Base-by-base conservation (phyloP, 345 rosid genomes). In the Mercurialis annua region DNA sequence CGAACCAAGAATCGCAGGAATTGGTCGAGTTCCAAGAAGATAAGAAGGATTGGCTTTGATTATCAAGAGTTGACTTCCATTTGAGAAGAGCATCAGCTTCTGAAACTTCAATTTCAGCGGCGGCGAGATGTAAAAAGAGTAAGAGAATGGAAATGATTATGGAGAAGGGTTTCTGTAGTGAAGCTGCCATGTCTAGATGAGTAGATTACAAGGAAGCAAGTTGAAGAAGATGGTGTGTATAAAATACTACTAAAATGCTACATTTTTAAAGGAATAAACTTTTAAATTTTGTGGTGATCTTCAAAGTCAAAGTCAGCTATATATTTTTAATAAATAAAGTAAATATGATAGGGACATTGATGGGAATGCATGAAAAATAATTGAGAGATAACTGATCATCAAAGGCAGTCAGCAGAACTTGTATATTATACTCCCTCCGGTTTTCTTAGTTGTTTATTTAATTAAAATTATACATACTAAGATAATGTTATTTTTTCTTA, bases 1-100 rank as follows among this genome's bases (percentile, higher is more conserved):
- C 78, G 29, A 48, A 33, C 81, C 81, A 62, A 50, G 54, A 76
- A 18, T 49, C 21, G 52, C 76, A 72, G 1, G 76, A 50, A 31
- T 15, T 58, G 52, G 21, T 12, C 17, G n/a, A 15, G 18, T n/a
- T 43, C 65, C 65, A 43, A 62, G 65, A 62, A 62, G 65, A 62
- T 16, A 62, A 12, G 12, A 62, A 43, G 44, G 65, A 62, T 43
- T 43, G 52, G 50, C 64, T 60, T 60, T 60, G 21, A 60, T 12
- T 15, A 60, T 60, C 64, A 60, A 60, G 50, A 60, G 49, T 40
- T 14, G 50, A 29, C 10, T 40, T 60, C 64, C 64, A 60, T 60
- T 4, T 40, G 0, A 60, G 50, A 1, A 60, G 50, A 15, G 64
- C 50, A 23, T 40, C 34, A 20, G 50, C 48, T 60, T 57, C 61